Conservation (phyloP, 2,329 filamentous ascomycete genomes). For the Trichoderma arundinaceum region DNA sequence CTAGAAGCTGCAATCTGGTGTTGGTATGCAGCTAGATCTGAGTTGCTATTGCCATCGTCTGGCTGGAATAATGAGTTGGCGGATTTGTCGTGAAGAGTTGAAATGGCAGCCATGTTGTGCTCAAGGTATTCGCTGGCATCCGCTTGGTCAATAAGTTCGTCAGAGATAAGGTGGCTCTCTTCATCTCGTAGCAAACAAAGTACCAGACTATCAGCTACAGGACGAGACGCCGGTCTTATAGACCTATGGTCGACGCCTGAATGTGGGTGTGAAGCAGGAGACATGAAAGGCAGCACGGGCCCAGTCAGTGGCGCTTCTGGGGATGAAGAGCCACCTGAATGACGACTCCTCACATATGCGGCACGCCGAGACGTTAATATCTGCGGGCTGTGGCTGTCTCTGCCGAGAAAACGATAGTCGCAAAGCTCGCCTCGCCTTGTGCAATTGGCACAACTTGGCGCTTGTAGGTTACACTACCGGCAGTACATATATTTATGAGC, state of each 20-base stretch:
- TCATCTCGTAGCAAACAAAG: not conserved
- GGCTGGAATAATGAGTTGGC: not conserved
- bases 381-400: not conserved
- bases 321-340: not conserved
- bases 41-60: not conserved
- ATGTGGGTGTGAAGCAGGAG: not conserved
- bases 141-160: not conserved
- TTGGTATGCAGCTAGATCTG: not conserved
- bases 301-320: constrained; percentile 6
- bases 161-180: not conserved
- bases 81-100: constrained; percentile 2
- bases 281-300: not conserved
- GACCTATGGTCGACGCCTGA: not conserved
- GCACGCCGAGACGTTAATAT: not conserved
- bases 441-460: constrained; percentile 24
- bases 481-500: not conserved
- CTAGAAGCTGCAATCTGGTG: constrained; percentile 10
- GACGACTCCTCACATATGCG: not conserved
- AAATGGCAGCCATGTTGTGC: constrained; percentile 17
- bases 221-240: constrained; percentile 7
- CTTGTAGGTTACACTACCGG: constrained; percentile 21
- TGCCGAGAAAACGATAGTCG: constrained; percentile 21
- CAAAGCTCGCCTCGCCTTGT: constrained; percentile 24
- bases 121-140: constrained; percentile 4
- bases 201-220: not conserved